Base-by-base conservation (phyloP, 306 rosid genomes). In the Arachis hypogaea region DNA sequence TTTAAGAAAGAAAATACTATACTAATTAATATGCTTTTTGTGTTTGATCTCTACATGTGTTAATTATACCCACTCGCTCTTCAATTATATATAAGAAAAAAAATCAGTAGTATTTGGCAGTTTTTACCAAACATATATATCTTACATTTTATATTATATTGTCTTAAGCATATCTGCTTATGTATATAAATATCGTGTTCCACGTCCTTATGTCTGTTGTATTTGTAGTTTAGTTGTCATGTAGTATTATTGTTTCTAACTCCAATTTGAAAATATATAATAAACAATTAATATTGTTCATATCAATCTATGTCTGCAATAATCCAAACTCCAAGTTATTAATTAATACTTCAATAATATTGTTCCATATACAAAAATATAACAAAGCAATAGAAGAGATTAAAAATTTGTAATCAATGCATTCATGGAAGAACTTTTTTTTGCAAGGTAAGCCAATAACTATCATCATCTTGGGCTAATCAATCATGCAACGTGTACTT, bases 191-290 rank as follows among this genome's bases (percentile, higher is more conserved):
- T 60, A 61, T 40, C 50, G 50, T 36, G 42, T 73, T 63, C 70
- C 16, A 5, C 64, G 22, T 72, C 68, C 38, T 14, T 33, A 61
- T 72, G 28, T 16, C n/a, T 36, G 46, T 43, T 72, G 77, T 72
- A 33, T 50, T 62, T 62, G 14, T 50, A 51, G 54, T 38, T 33
- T 33, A 33, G 9, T 61, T 14, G 40, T 22, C 29, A 11, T 52
- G 71, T 51, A 42, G 55, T 11, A 10, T 63, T 63, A 10, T 63
- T 63, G 55, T 41, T 45, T 6, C 66, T 11, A 55, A 54, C 65
- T 74, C 46, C 57, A 63, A 52, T 55, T 64, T 64, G 47, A 63
- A 62, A 28, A 74, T 64, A 33, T 33, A 74, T 64, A 42, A 42
- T 49, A 63, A 28, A 63, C 56, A 41, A 43, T 42, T 33, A 33